phyloP scores from a whole-genome alignment of 2,329 filamentous ascomycete species.

The Claviceps purpurea region DNA sequence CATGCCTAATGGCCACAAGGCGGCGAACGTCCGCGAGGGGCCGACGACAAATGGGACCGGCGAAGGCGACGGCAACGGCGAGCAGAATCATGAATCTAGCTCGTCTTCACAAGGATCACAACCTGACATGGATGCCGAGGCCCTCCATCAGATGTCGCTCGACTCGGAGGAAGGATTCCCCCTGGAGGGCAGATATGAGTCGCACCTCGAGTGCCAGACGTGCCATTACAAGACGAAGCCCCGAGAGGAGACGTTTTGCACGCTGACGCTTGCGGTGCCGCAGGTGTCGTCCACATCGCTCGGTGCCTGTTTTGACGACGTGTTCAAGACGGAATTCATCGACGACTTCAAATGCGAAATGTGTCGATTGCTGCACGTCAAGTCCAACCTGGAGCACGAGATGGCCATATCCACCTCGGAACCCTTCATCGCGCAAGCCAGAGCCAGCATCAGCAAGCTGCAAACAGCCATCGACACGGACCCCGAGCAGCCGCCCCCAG shows the following conservation, averaged over 20 bases:
- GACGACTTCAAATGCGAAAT: conserved; percentile 94
- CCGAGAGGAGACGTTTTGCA: conserved; percentile 75
- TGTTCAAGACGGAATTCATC: conserved; percentile 91
- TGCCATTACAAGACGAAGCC: conserved; percentile 85
- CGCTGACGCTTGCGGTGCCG: conserved; percentile 81
- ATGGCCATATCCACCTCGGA: conserved; percentile 40
- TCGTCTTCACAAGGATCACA: not conserved
- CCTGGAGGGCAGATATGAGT: conserved; percentile 82
- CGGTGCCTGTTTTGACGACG: conserved; percentile 79
- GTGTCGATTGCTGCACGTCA: conserved; percentile 74
- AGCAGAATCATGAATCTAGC: not conserved
- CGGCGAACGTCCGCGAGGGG: not conserved
- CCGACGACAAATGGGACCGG: not conserved
- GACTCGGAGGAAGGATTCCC: conserved; percentile 65
- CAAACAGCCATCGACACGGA: conserved; percentile 60
- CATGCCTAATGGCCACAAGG: not conserved
- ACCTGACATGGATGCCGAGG: not conserved
- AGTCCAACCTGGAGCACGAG: conserved; percentile 49
- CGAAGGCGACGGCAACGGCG: not conserved
- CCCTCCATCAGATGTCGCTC: conserved; percentile 10
- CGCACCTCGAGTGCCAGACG: conserved; percentile 84
- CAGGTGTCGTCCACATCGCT: conserved; percentile 69
- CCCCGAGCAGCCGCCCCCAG: conserved; percentile 63
- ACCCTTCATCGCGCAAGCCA: conserved; percentile 35
- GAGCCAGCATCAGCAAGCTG: conserved; percentile 50